Conservation (phyloP, 1,284 basidiomycete genomes). For the Ustilago shanxiensis region DNA sequence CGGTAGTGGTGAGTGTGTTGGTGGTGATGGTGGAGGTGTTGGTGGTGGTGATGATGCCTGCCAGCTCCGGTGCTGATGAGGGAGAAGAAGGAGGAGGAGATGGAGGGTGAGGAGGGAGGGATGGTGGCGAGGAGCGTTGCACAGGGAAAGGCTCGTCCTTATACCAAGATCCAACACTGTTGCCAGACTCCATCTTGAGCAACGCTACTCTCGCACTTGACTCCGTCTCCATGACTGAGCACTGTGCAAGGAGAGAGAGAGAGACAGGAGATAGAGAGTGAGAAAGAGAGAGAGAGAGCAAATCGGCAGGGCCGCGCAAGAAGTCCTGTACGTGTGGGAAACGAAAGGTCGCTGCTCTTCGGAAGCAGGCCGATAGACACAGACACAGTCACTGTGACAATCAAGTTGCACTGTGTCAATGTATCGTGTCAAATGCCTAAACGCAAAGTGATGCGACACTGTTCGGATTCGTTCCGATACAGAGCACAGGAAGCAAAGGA, state of each 20-base stretch:
- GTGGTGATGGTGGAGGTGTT: constrained; percentile 1
- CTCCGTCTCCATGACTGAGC: constrained; percentile 1
- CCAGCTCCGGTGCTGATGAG: constrained; percentile 1
- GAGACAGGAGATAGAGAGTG: background rate
- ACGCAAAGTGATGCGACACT: background rate
- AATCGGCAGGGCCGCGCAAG: background rate
- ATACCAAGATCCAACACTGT: background rate
- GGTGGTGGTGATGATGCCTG: background rate
- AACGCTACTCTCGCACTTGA: background rate
- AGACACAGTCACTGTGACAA: too few species aligned
- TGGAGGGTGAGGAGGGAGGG: background rate
- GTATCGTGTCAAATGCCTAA: background rate
- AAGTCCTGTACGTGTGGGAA: background rate
- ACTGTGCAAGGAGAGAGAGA: background rate
- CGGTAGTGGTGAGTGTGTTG: background rate
- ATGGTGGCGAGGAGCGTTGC: constrained; percentile 8
- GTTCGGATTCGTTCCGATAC: background rate
- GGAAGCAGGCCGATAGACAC: constrained; percentile 2
- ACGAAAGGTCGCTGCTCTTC: background rate
- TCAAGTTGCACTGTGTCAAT: background rate
- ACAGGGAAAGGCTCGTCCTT: constrained; percentile 1
- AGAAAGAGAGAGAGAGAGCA: background rate
- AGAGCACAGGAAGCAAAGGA: background rate
- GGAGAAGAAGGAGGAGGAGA: background rate
- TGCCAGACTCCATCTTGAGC: background rate